phyloP scores from a whole-genome alignment of 108 stramenopile genomes.

The Skeletonema marinoi region DNA sequence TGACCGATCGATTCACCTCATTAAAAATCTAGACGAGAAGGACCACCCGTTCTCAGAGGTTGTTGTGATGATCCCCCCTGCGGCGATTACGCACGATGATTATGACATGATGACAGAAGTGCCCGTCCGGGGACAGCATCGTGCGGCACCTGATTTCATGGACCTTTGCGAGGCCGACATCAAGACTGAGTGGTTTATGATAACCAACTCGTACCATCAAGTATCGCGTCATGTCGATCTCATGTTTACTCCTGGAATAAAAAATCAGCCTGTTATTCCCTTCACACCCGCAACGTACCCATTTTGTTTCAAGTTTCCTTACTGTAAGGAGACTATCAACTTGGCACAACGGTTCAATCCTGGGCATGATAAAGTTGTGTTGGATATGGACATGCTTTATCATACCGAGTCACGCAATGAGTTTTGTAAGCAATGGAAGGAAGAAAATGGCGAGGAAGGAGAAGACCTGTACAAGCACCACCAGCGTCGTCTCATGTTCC shows the following conservation, averaged over 20 bases:
- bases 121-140: slow-evolving; percentile 54
- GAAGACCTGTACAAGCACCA: slow-evolving; percentile 59
- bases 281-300: slow-evolving; percentile 59
- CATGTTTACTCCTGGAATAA: slow-evolving; percentile 60
- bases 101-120: slow-evolving; percentile 48
- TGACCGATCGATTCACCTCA: slow-evolving; percentile 49
- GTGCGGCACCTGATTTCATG: slow-evolving; percentile 57
- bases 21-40: slow-evolving; percentile 56
- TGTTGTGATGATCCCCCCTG: slow-evolving; percentile 60
- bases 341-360: slow-evolving; percentile 62
- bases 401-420: slow-evolving; percentile 49
- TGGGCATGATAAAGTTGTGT: slow-evolving; percentile 58
- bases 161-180: slow-evolving; percentile 70
- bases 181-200: slow-evolving; percentile 72
- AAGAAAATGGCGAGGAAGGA: slow-evolving; percentile 55
- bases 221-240: slow-evolving; percentile 63
- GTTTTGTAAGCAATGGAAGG: slow-evolving; percentile 63
- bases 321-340: slow-evolving; percentile 57
- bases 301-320: slow-evolving; percentile 63
- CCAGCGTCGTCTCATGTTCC: slow-evolving; percentile 48
- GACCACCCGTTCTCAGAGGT: slow-evolving; percentile 71
- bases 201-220: slow-evolving; percentile 70
- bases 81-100: slow-evolving; percentile 49
- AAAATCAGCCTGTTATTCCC: slow-evolving; percentile 62
- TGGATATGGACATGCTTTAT: slow-evolving; percentile 59